Evolutionary conservation across 345 rosid genomes (phyloP).

Genomic region (Salix caprea): DNA sequence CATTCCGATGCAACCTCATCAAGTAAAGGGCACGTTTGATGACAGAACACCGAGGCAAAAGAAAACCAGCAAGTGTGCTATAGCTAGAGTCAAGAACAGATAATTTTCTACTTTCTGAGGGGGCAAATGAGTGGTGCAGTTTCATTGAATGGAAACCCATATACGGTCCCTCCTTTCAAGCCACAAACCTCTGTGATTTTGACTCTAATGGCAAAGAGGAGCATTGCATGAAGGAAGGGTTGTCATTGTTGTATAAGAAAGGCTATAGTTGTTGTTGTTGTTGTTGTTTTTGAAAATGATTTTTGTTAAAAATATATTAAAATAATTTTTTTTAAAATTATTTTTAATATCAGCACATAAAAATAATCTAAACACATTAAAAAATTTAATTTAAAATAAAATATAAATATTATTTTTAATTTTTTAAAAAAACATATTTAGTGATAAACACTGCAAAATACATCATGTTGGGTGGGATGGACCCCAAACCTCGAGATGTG

Average conservation of each 20-base stretch:
- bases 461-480: slow-evolving; percentile 20
- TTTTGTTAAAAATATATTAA: no score
- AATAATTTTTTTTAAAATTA: no score
- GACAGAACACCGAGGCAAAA: not conserved
- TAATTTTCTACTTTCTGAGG: slow-evolving; percentile 16
- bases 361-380: no score
- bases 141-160: slow-evolving; percentile 29
- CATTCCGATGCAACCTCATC: no score
- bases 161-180: slow-evolving; percentile 34
- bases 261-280: accelerated
- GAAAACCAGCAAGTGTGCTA: not conserved
- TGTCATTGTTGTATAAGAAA: slow-evolving; percentile 12
- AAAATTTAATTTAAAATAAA: no score
- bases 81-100: slow-evolving; percentile 6
- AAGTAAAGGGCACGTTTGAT: no score
- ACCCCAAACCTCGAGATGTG: slow-evolving; percentile 26
- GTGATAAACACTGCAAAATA: no score
- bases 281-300: no score
- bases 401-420: no score
- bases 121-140: slow-evolving; percentile 29
- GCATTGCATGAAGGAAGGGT: slow-evolving; percentile 27
- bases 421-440: no score
- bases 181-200: slow-evolving; percentile 32
- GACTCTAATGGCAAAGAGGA: slow-evolving; percentile 48
- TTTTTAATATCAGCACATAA: no score